Evolutionary conservation across 306 rosid genomes (phyloP), one percentile per base, ranked within the genome.

Genomic region (Pyrus pyrifolia): DNA sequence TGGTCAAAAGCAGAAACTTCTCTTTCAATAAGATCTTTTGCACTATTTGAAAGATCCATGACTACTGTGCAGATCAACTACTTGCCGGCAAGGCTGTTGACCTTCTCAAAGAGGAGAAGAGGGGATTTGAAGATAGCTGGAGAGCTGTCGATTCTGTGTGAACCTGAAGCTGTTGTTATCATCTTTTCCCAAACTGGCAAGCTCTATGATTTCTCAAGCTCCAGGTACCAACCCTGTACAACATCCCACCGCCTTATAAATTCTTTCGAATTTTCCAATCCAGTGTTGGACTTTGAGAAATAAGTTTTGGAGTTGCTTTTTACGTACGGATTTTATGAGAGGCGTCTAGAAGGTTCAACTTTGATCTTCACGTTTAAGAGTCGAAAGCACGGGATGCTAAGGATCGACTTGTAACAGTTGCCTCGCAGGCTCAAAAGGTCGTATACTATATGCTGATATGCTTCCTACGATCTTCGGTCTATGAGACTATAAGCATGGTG

Each of bases 1-100:
- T 86, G 92, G 85, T 88, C 91, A 81, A 92, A 95, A 74, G 97
- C 86, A 66, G 97, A 91, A 72, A 92, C 97, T 86, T 95, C 99
- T 78, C 89, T 95, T 77, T 91, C 97, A 66, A 89, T 85, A 83
- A 89, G 88, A 82, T 89, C 96, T 78, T 83, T 92, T 81, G 97
- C 93, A 71, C 77, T 68, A 83, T 90, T 92, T 79, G 97, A 92
- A 72, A 85, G 78, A 83, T 89, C 96, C 58, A 85, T 79, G 42
- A 92, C 91, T 46, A 84, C 72, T 61, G 84, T 62, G 75, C 97
- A 95, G 8, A 33, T 33, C 8, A 8, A 33, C 1, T 33, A 33
- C 38, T 33, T 33, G 38, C 38, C 38, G 38, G 38, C 8, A 33
- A 33, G 38, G 38, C 38, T 5, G 38, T 8, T 33, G 38, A 33